Percentiles rank a stretch among this genome's conserved stretches.
phyloP scores from a whole-genome alignment of 169 alveolate genomes.

The Plasmodium coatneyi region DNA sequence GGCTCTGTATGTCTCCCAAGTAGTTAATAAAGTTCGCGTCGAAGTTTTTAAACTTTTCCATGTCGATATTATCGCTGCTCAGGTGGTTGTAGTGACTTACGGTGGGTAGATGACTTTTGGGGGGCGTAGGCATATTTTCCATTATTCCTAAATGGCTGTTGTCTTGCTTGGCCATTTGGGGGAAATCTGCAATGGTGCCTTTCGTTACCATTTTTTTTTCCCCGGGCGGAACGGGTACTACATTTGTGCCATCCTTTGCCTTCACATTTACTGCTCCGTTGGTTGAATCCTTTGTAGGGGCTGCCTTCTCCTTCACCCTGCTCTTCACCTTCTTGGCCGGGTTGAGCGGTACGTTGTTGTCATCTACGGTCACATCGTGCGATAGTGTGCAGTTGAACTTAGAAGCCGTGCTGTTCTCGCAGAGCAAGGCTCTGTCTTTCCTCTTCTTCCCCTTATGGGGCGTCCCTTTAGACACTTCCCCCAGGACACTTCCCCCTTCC shows the following conservation, averaged over 20 bases:
- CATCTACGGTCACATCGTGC: conserved; percentile 66
- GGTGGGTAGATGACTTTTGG: neutral
- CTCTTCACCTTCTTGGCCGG: conserved; percentile 81
- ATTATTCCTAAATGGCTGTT: neutral
- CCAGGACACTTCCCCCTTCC: neutral
- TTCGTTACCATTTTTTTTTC: neutral
- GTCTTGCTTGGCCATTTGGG: neutral
- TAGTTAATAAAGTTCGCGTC: conserved; percentile 55
- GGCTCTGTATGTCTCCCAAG: conserved; percentile 68
- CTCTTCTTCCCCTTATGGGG: conserved; percentile 15
- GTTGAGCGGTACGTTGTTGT: conserved; percentile 78
- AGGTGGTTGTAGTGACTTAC: neutral
- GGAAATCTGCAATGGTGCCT: neutral
- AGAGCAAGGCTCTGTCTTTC: conserved; percentile 14
- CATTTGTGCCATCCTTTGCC: neutral
- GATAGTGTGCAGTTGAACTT: conserved; percentile 25
- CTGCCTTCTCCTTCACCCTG: conserved; percentile 1
- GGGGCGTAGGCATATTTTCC: neutral
- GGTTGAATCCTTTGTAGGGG: too few species aligned
- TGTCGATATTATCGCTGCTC: conserved; percentile 47
- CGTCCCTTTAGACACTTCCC: neutral
- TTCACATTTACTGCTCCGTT: too few species aligned
- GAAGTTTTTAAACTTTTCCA: conserved; percentile 77
- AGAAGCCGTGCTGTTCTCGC: conserved; percentile 27
- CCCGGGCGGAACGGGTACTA: neutral